These are phyloP conservation scores for Alternaria panax DNA, from an alignment of 2,329 filamentous ascomycete genomes.

Conservation along the genomic window DNA sequence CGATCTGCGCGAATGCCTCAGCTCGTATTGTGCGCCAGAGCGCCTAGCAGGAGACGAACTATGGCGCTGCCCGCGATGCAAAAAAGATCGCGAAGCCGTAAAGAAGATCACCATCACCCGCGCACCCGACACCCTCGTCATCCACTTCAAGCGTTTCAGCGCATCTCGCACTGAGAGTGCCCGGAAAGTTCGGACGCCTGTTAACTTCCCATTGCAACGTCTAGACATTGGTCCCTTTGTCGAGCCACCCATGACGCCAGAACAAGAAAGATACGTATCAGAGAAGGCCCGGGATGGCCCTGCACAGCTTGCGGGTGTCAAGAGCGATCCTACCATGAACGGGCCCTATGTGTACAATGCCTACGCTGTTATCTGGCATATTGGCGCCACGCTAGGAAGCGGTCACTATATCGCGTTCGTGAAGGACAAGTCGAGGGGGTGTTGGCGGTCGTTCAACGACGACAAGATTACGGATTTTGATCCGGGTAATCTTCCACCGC, in stretches of 20 bases:
- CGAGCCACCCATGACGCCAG: constrained; percentile 56
- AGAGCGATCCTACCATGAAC: constrained; percentile 53
- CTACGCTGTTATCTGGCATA: constrained; percentile 83
- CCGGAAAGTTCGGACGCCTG: constrained; percentile 73
- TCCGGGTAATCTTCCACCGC: constrained; percentile 57
- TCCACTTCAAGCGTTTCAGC: constrained; percentile 77
- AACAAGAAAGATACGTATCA: constrained; percentile 49
- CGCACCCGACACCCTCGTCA: constrained; percentile 78
- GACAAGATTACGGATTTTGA: constrained; percentile 62
- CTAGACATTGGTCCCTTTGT: constrained; percentile 70
- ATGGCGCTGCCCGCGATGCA: constrained; percentile 79
- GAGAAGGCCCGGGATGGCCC: constrained; percentile 35
- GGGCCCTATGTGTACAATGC: constrained; percentile 79
- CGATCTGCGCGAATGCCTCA: constrained; percentile 73
- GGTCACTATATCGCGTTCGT: constrained; percentile 82
- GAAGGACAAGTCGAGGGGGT: constrained; percentile 58
- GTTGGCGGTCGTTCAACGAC: constrained; percentile 70
- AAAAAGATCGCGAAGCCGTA: constrained; percentile 69
- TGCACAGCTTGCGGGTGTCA: constrained; percentile 42
- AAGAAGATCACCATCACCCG: constrained; percentile 78
- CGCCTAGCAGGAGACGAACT: constrained; percentile 70
- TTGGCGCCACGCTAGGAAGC: constrained; percentile 69
- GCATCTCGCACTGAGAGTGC: constrained; percentile 63
- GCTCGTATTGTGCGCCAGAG: constrained; percentile 73
- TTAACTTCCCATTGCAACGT: constrained; percentile 78